Conservation (phyloP, 306 rosid species). For the Malus sylvestris region DNA sequence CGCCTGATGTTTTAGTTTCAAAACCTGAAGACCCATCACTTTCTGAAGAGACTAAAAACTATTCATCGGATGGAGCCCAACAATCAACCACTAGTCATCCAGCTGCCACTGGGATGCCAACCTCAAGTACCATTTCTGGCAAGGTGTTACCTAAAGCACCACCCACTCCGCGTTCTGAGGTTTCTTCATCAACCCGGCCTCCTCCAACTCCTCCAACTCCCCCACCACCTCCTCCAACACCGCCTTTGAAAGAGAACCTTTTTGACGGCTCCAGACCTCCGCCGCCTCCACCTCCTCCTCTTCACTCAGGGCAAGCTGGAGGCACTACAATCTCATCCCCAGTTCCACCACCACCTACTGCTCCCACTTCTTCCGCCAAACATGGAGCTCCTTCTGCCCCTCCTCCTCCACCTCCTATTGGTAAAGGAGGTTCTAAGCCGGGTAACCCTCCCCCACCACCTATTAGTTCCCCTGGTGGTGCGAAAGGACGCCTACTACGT, state of each 20-base stretch:
- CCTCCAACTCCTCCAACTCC: conserved; percentile 35
- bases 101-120: conserved; percentile 20
- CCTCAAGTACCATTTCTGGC: conserved; percentile 16
- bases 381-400: conserved; percentile 37
- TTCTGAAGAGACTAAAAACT: conserved; percentile 17
- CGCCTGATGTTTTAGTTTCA: conserved; percentile 15
- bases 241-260: conserved; percentile 27
- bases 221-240: conserved; percentile 30
- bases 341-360: conserved; percentile 24
- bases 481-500: conserved; percentile 56
- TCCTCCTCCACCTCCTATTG: conserved; percentile 54
- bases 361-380: conserved; percentile 6
- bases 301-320: conserved; percentile 15
- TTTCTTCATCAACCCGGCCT: conserved; percentile 22
- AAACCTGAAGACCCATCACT: conserved; percentile 18
- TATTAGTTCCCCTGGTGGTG: conserved; percentile 16
- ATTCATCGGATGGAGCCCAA: conserved; percentile 28
- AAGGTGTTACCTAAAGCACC: conserved; percentile 15
- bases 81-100: conserved; percentile 24
- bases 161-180: background rate
- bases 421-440: conserved; percentile 35
- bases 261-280: conserved; percentile 24
- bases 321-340: conserved; percentile 22
- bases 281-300: conserved; percentile 31
- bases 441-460: conserved; percentile 35